Base-by-base conservation (phyloP, 2,329 filamentous ascomycete genomes). In the Blastomyces parvus region DNA sequence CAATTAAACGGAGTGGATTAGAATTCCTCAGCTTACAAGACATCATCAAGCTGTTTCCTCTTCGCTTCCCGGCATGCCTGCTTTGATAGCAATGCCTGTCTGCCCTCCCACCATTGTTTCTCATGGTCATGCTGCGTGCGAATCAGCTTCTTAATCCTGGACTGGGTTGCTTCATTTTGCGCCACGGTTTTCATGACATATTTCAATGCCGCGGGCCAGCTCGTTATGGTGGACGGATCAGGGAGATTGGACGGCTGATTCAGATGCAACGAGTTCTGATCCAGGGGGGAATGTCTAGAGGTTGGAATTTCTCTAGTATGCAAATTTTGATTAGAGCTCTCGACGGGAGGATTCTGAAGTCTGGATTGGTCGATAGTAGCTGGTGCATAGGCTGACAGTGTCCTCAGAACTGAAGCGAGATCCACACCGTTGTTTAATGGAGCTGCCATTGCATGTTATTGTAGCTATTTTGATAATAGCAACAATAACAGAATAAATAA, bases 51-150 rank as follows among this genome's bases (percentile, higher is more conserved):
- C 65, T 80, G 80, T 67, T 78, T 78, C 66, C 84, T 81, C 60
- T 81, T 82, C 64, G 82, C 81, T 3, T 75, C 77, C 63, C 84
- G 76, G 1, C 77, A 74, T n/a, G 70, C 73, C 63, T 85, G 83
- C 64, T 81, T 82, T 40, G 78, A 73, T 6, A 84, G 69, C 30
- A 86, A 70, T 7, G 77, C 80, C 63, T 81, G 72, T 2, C 84
- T 79, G 1, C 79, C 80, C 33, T 77, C 72, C 75, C 81, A 84
- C 82, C 86, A 89, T 67, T 84, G 80, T 66, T 79, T 79, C 67
- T 88, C 85, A 68, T 88, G 82, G 50, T 81, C 79, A 68, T 85
- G 81, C 71, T 89, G 86, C 52, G 84, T 81, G 62, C 80, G 79
- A 64, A 88, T 87, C 73, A 89, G 78, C 74, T 85, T 72, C 25